phyloP scores from a whole-genome alignment of 2,329 filamentous ascomycete species.

The Coleophoma eucalyptorum region DNA sequence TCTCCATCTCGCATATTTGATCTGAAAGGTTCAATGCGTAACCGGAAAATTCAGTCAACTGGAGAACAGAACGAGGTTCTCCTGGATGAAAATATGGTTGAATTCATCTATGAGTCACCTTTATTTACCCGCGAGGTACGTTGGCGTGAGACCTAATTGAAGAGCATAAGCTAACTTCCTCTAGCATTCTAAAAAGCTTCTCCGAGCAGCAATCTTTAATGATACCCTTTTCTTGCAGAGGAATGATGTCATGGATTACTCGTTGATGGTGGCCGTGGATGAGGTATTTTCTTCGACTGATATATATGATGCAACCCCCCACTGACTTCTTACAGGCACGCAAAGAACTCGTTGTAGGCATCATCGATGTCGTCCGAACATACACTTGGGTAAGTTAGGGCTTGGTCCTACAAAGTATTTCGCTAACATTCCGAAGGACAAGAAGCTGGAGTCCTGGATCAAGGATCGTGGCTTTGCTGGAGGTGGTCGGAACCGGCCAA shows the following conservation, averaged over 20 bases:
- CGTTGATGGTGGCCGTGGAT: slow-evolving; percentile 96
- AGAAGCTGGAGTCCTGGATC: slow-evolving; percentile 99
- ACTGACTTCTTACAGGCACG: slow-evolving; percentile 36
- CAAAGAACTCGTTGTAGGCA: slow-evolving; percentile 92
- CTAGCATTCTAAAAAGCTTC: slow-evolving; percentile 82
- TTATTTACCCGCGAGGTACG: slow-evolving; percentile 77
- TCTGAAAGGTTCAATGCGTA: slow-evolving; percentile 96
- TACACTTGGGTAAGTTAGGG: slow-evolving; percentile 70
- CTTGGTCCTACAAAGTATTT: background rate
- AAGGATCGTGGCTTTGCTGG: slow-evolving; percentile 87
- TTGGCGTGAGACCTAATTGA: too few relatives aligned
- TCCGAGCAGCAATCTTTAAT: slow-evolving; percentile 92
- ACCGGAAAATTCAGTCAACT: slow-evolving; percentile 93
- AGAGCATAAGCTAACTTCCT: background rate
- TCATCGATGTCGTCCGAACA: slow-evolving; percentile 97
- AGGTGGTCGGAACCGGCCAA: slow-evolving; percentile 77
- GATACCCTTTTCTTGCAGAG: slow-evolving; percentile 92
- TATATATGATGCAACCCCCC: background rate
- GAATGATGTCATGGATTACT: slow-evolving; percentile 99
- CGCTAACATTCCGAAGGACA: slow-evolving; percentile 50
- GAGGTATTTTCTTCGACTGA: slow-evolving; percentile 40
- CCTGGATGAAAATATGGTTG: slow-evolving; percentile 97
- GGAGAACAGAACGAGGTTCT: slow-evolving; percentile 96
- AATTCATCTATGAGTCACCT: slow-evolving; percentile 97
- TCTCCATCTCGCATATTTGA: slow-evolving; percentile 88